These are phyloP conservation scores for Apiotrichum laibachii DNA, from an alignment of 1,284 basidiomycete genomes.

Conservation along the genomic window DNA sequence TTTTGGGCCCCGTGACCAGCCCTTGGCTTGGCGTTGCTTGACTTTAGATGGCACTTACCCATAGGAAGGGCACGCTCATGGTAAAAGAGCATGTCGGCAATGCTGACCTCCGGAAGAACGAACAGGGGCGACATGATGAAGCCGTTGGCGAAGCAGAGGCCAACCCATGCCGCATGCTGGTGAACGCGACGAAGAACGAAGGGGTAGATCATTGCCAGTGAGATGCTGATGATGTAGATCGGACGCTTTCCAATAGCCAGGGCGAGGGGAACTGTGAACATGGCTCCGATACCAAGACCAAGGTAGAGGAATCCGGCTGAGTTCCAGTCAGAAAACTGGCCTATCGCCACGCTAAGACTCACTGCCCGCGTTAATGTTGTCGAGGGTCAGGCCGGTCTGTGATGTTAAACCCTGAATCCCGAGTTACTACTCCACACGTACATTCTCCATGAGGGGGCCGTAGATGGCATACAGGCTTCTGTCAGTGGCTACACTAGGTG, in stretches of 20 bases:
- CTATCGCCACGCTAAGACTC: too few relatives aligned
- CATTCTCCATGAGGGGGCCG: conserved; percentile 21
- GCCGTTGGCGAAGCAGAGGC: conserved; percentile 22
- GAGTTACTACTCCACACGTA: too few relatives aligned
- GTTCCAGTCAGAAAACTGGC: too few relatives aligned
- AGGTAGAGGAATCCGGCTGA: conserved; percentile 30
- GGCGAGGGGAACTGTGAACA: conserved; percentile 25
- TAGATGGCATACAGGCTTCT: conserved; percentile 27
- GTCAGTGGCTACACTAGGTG: too few relatives aligned
- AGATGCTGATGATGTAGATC: conserved; percentile 20
- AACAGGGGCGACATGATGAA: conserved; percentile 27
- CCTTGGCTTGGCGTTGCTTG: too few relatives aligned
- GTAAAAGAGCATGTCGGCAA: conserved; percentile 26
- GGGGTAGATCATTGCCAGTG: conserved; percentile 7
- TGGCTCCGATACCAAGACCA: conserved; percentile 23
- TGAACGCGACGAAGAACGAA: background rate
- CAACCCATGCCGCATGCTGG: conserved; percentile 18
- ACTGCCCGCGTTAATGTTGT: conserved; percentile 27
- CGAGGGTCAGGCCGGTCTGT: conserved; percentile 24
- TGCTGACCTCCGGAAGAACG: conserved; percentile 24
- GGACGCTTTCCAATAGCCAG: conserved; percentile 33
- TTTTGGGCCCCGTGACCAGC: too few relatives aligned
- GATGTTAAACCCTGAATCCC: too few relatives aligned
- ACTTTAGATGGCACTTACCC: conserved; percentile 2
- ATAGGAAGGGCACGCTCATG: conserved; percentile 31